Percentiles rank a stretch among this genome's conserved stretches.
These are phyloP conservation scores for Tetratostichococcus sp. DNA, from an alignment of 139 green algal species.

Conservation along the genomic window DNA sequence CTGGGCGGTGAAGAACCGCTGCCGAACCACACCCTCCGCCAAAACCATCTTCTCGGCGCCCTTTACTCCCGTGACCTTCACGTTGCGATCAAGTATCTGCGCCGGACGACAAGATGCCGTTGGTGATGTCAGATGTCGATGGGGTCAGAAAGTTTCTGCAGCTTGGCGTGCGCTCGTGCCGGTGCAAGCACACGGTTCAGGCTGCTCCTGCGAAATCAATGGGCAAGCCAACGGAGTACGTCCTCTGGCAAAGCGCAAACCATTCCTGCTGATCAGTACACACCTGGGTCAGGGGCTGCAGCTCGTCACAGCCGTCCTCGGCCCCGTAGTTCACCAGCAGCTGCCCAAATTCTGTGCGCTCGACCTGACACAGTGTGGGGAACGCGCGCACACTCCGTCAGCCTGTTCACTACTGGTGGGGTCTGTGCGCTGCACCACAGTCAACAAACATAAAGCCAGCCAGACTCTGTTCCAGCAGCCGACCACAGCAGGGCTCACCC, in stretches of 20 bases:
- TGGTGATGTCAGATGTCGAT: not conserved
- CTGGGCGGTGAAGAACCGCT: not conserved
- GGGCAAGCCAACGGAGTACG: too few species aligned
- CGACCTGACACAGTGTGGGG: not conserved
- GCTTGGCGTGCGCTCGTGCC: not conserved
- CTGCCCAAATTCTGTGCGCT: not conserved
- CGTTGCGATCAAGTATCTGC: not conserved
- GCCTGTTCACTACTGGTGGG: too few species aligned
- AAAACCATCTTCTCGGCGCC: not conserved
- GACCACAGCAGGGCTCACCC: too few species aligned
- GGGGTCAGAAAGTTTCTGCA: not conserved
- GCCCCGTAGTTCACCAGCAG: not conserved
- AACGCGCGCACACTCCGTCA: too few species aligned
- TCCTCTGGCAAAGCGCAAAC: too few species aligned
- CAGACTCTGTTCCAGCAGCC: too few species aligned
- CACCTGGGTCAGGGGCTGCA: not conserved
- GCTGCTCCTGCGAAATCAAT: not conserved
- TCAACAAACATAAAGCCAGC: too few species aligned
- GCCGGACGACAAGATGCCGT: not conserved
- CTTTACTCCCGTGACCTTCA: not conserved
- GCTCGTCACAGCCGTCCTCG: not conserved
- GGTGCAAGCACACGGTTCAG: not conserved
- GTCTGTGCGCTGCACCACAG: too few species aligned
- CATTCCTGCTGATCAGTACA: not conserved
- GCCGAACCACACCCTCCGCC: not conserved